Evolutionary conservation across 208 protist genomes (phyloP), one percentile per base, ranked within the genome.

Genomic region (Crithidia acanthocephali): DNA sequence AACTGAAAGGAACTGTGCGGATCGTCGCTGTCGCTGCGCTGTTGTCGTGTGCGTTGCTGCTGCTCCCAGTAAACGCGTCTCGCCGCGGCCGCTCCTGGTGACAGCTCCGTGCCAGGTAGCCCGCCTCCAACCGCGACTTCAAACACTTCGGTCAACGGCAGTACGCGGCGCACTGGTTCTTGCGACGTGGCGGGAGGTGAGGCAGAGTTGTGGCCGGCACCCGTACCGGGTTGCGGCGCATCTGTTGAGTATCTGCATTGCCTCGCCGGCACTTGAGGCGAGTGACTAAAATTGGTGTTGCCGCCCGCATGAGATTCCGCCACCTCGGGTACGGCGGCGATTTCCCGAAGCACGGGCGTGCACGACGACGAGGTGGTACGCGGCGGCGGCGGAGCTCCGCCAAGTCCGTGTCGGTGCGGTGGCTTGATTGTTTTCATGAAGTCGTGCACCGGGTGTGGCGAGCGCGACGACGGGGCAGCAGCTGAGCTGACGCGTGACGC

Each of bases 371-470:
- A 65, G 5, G 59, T 18, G 22, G 27, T n/a, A 2, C 11, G 50
- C 10, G n/a, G n/a, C 2, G 52, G 33, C 13, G 22, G 50, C 30
- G 51, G 27, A 2, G 42, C 70, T 4, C 42, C 44, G 25, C 52
- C 53, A 18, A 75, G 37, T 3, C 44, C 70, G 56, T 75, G 70
- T 6, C 59, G 70, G 37, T 75, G 61, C 32, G 70, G 60, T 20
- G 63, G 72, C 55, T 70, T 63, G 22, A 76, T 65, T 23, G 62
- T 76, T 27, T 57, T 27, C 63, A 69, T 70, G n/a, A 76, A 76
- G 22, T 65, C 63, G 4, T 7, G 25, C 42, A 44, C 25, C 2
- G 37, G 63, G 16, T 7, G 44, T 13, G 23, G 48, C n/a, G 62
- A 28, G 33, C 33, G 27, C 44, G 35, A 27, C 13, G 37, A 15